These are phyloP conservation scores for Fusarium sambucinum DNA, from an alignment of 2,329 filamentous ascomycete species.

Conservation along the genomic window DNA sequence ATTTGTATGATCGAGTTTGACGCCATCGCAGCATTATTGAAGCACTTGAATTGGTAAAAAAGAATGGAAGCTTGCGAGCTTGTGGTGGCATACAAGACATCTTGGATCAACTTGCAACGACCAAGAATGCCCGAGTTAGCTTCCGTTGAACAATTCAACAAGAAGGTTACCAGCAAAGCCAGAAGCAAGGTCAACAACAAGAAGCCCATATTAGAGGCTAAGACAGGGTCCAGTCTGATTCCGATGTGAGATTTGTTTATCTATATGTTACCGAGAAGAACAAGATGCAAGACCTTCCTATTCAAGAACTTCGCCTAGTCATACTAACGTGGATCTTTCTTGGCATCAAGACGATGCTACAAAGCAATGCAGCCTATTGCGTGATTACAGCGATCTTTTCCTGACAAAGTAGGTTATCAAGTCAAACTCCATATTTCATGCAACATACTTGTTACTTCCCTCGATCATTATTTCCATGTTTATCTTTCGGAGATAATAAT, in stretches of 20 bases:
- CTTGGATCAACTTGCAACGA: not conserved
- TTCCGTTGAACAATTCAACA: too few relatives aligned
- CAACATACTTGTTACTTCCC: not conserved
- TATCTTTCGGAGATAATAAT: not conserved
- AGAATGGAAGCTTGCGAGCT: not conserved
- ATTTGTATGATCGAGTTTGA: too few relatives aligned
- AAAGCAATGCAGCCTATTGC: not conserved
- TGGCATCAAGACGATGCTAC: not conserved
- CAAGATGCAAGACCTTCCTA: not conserved
- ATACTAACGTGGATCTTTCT: not conserved
- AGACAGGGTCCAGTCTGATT: too few relatives aligned
- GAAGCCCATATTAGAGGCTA: too few relatives aligned
- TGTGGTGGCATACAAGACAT: not conserved
- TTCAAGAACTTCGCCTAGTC: slow-evolving; percentile 1
- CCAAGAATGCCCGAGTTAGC: fast-evolving
- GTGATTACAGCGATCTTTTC: not conserved
- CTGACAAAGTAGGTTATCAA: not conserved
- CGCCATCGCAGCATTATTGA: too few relatives aligned
- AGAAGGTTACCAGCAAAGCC: too few relatives aligned
- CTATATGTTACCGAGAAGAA: too few relatives aligned
- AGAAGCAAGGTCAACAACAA: too few relatives aligned
- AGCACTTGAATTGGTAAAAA: too few relatives aligned
- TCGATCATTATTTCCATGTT: not conserved
- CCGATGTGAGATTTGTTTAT: too few relatives aligned
- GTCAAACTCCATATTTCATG: slow-evolving; percentile 1